phyloP scores from a whole-genome alignment of 108 stramenopile species.

The Nannochloropsis gaditana region DNA sequence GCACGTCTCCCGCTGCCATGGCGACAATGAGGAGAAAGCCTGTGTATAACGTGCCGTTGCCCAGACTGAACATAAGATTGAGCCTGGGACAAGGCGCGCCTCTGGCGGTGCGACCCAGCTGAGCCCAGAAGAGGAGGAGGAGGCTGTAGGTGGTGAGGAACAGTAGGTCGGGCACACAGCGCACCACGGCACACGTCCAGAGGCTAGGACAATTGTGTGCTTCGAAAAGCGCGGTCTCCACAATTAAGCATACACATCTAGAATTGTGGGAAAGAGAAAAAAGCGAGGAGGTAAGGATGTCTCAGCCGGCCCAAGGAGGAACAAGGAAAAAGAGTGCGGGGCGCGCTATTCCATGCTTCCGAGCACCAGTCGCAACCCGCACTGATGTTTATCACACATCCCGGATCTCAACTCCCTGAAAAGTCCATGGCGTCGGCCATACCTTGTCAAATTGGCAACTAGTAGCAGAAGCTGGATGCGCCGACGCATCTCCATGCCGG shows the following conservation, averaged over 20 bases:
- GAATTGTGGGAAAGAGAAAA: neutral
- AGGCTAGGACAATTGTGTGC: neutral
- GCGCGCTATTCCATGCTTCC: too few relatives aligned
- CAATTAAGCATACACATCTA: neutral
- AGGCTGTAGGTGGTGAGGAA: slow-evolving; percentile 15
- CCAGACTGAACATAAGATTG: neutral
- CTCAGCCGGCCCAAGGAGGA: too few relatives aligned
- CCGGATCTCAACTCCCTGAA: too few relatives aligned
- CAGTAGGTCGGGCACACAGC: neutral
- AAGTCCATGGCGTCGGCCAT: neutral
- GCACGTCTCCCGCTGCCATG: neutral
- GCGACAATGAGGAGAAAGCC: neutral
- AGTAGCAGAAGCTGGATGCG: slow-evolving; percentile 4
- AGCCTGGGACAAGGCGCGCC: neutral
- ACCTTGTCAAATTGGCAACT: neutral
- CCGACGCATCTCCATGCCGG: neutral
- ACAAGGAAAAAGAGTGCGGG: too few relatives aligned
- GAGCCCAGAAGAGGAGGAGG: neutral
- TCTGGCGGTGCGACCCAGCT: neutral
- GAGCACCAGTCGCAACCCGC: too few relatives aligned
- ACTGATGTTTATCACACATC: too few relatives aligned
- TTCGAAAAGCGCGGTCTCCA: neutral
- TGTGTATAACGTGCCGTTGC: neutral
- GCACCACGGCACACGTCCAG: neutral
- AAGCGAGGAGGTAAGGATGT: neutral